Evolutionary conservation across 2,329 filamentous ascomycete genomes (phyloP).

Genomic region (Phialophora macrospora): DNA sequence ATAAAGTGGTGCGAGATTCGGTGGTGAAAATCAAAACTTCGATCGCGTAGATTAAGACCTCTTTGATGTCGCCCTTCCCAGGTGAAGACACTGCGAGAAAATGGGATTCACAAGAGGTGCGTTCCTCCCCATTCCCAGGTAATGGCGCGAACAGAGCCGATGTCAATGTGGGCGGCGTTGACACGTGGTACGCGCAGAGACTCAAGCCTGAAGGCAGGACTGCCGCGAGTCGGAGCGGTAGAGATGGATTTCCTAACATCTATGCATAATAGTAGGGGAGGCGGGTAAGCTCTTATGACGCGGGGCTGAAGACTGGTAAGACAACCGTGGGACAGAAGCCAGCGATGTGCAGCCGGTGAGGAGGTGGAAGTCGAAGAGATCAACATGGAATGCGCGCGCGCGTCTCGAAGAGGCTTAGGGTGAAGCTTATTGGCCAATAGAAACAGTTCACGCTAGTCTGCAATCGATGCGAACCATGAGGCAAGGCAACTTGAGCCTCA

Average conservation of each 20-base stretch:
- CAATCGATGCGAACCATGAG: neutral
- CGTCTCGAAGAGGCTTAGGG: slow-evolving; percentile 1
- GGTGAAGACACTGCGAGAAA: slow-evolving; percentile 65
- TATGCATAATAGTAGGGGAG: slow-evolving; percentile 2
- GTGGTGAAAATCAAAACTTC: slow-evolving; percentile 90
- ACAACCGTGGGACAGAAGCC: neutral
- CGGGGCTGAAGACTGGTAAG: neutral
- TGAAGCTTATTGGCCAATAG: slow-evolving; percentile 2
- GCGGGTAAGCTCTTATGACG: neutral
- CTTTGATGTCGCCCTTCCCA: slow-evolving; percentile 38
- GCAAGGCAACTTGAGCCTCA: neutral
- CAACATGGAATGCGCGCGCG: neutral
- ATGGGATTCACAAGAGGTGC: slow-evolving; percentile 86
- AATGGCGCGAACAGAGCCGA: slow-evolving; percentile 79
- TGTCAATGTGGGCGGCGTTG: slow-evolving; percentile 76
- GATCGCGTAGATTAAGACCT: slow-evolving; percentile 76
- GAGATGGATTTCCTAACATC: slow-evolving; percentile 19
- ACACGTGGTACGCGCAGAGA: slow-evolving; percentile 83
- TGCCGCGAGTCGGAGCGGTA: slow-evolving; percentile 54
- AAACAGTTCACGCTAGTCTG: slow-evolving; percentile 4
- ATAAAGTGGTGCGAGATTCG: slow-evolving; percentile 78
- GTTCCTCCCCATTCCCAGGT: slow-evolving; percentile 71
- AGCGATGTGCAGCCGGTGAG: neutral
- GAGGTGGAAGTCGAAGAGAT: neutral
- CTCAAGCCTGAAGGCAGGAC: slow-evolving; percentile 58